phyloP scores from a whole-genome alignment of 192 early-diverging fungal species.

The Entomortierella beljakovae region DNA sequence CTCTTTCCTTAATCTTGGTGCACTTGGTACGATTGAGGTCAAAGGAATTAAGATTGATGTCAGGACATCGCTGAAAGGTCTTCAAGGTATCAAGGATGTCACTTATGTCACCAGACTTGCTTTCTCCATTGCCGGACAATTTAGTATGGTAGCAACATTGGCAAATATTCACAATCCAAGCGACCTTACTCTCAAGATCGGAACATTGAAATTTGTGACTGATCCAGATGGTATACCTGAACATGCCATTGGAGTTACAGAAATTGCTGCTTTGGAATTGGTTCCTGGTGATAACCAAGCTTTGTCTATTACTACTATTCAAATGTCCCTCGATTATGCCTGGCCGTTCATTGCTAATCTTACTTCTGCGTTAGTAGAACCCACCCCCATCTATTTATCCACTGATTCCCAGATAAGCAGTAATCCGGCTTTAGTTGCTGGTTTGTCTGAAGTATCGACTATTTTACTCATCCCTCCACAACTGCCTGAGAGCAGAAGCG shows the following conservation, averaged over 20 bases:
- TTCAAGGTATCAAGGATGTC: slow-evolving; percentile 26
- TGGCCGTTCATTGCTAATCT: not conserved
- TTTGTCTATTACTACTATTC: not conserved
- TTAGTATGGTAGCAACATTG: not conserved
- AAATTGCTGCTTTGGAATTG: not conserved
- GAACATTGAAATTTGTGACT: slow-evolving; percentile 3
- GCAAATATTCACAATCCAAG: slow-evolving; percentile 46
- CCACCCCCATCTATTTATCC: not conserved
- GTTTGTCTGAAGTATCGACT: not conserved
- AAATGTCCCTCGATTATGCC: not conserved
- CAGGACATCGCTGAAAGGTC: slow-evolving; percentile 40
- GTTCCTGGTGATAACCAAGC: slow-evolving; percentile 11
- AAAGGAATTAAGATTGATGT: slow-evolving; percentile 55
- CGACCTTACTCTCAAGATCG: slow-evolving; percentile 38
- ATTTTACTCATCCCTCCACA: not conserved
- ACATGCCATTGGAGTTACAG: not conserved
- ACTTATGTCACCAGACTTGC: not conserved
- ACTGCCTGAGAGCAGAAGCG: not conserved
- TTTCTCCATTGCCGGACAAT: not conserved
- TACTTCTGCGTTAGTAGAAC: too few relatives aligned
- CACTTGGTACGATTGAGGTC: slow-evolving; percentile 54
- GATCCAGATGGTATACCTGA: not conserved
- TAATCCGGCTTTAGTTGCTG: slow-evolving; percentile 6
- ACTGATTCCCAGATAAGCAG: not conserved
- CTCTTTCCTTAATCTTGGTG: slow-evolving; percentile 41